These are phyloP conservation scores for Fusarium sp. DNA, from an alignment of 2,329 filamentous ascomycete species.

Conservation along the genomic window DNA sequence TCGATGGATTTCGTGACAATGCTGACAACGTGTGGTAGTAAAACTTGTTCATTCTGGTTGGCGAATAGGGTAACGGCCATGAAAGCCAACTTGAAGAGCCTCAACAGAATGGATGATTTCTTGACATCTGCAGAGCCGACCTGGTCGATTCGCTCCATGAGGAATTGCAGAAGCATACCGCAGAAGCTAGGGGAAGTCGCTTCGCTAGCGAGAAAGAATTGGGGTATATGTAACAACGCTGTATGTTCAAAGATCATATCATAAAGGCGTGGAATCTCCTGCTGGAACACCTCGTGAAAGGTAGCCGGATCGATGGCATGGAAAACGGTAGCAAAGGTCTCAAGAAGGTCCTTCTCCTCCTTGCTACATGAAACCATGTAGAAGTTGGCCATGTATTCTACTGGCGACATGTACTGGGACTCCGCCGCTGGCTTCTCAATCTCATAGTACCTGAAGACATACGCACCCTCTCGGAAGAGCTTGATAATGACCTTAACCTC, in stretches of 20 bases:
- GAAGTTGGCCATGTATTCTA: slow-evolving; percentile 92
- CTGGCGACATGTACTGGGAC: slow-evolving; percentile 78
- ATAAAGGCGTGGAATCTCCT: slow-evolving; percentile 95
- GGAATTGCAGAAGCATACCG: slow-evolving; percentile 95
- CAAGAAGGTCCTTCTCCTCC: slow-evolving; percentile 95
- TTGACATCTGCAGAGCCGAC: slow-evolving; percentile 91
- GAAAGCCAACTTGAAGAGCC: slow-evolving; percentile 97
- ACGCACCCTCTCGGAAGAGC: slow-evolving; percentile 93
- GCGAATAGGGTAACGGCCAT: slow-evolving; percentile 99
- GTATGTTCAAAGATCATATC: slow-evolving; percentile 98
- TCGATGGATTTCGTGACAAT: slow-evolving; percentile 98
- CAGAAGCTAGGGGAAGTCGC: slow-evolving; percentile 97
- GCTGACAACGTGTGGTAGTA: slow-evolving; percentile 94
- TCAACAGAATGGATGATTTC: slow-evolving; percentile 89
- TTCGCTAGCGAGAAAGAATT: slow-evolving; percentile 98
- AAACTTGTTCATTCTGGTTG: slow-evolving; percentile 90
- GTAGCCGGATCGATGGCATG: slow-evolving; percentile 98
- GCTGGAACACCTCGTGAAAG: slow-evolving; percentile 98
- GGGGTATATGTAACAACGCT: slow-evolving; percentile 90
- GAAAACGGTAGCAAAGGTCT: slow-evolving; percentile 98
- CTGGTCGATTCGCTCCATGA: slow-evolving; percentile 96
- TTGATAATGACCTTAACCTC: slow-evolving; percentile 97
- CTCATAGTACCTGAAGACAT: slow-evolving; percentile 96
- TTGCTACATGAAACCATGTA: slow-evolving; percentile 94
- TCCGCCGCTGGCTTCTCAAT: slow-evolving; percentile 81